These are phyloP conservation scores for Plasmodium gaboni DNA, from an alignment of 169 alveolate species.

Conservation along the genomic window DNA sequence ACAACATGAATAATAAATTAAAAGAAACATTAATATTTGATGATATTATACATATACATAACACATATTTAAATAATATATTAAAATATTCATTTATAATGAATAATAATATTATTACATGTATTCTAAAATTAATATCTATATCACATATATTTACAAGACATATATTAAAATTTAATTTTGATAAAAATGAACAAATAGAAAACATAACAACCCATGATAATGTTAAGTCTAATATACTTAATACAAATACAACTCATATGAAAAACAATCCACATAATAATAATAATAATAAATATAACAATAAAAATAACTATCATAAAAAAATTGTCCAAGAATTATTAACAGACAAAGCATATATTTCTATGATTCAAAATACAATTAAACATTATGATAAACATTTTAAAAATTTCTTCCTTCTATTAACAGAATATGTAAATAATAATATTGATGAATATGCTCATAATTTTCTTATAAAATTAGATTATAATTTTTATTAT, in stretches of 20 bases:
- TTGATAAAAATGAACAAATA: slow-evolving; percentile 46
- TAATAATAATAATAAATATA: slow-evolving; percentile 16
- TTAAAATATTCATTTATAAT: slow-evolving; percentile 70
- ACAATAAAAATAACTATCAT: slow-evolving; percentile 35
- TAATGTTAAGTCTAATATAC: background rate
- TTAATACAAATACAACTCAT: background rate
- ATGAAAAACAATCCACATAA: slow-evolving; percentile 13
- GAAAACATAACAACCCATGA: slow-evolving; percentile 18
- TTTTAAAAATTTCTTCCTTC: slow-evolving; percentile 52
- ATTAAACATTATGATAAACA: slow-evolving; percentile 73
- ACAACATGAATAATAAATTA: slow-evolving; percentile 47
- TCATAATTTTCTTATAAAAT: slow-evolving; percentile 65
- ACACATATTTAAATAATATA: slow-evolving; percentile 76
- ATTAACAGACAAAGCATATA: slow-evolving; percentile 65
- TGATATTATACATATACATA: slow-evolving; percentile 73
- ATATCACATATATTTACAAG: slow-evolving; percentile 78
- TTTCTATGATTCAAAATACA: slow-evolving; percentile 72
- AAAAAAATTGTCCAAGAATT: slow-evolving; percentile 53
- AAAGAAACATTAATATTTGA: slow-evolving; percentile 70
- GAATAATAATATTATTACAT: slow-evolving; percentile 68
- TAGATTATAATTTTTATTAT: slow-evolving; percentile 70
- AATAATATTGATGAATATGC: slow-evolving; percentile 77
- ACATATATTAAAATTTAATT: slow-evolving; percentile 78
- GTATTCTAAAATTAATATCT: slow-evolving; percentile 73
- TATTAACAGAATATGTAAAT: slow-evolving; percentile 60